Evolutionary conservation across 2,329 filamentous ascomycete genomes (phyloP).

Genomic region (Colletotrichum eremochloae): DNA sequence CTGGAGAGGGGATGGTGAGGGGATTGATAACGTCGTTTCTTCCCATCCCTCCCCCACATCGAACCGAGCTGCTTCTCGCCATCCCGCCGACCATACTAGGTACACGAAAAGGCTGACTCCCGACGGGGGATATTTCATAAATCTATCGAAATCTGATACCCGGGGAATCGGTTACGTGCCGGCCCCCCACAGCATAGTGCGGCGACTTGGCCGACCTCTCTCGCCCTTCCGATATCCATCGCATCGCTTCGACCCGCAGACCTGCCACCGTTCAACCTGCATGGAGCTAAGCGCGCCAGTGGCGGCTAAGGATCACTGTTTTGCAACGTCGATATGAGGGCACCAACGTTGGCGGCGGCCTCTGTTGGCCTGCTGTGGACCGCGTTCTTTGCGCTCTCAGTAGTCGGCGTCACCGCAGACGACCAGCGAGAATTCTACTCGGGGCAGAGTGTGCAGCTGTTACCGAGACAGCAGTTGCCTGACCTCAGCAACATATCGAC

Average conservation of each 20-base stretch:
- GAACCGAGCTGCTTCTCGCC: not conserved
- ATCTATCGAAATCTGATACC: not conserved
- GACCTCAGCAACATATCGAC: constrained; percentile 34
- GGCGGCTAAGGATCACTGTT: not conserved
- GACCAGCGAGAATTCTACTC: not conserved
- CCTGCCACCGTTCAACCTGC: not conserved
- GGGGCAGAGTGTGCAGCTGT: not conserved
- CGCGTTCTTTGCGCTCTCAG: not conserved
- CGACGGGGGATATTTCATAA: too few species aligned
- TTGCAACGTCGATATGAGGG: constrained; percentile 8
- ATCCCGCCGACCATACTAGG: not conserved
- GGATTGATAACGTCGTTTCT: constrained; percentile 31
- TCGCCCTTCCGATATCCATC: too few species aligned
- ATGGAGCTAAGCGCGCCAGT: constrained; percentile 13
- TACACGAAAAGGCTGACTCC: not conserved
- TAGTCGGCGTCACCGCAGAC: not conserved
- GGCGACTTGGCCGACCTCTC: constrained; percentile 21
- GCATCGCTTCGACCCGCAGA: not conserved
- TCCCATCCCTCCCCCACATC: not conserved
- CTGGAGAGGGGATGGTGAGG: not conserved
- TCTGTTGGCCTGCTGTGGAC: constrained; percentile 15
- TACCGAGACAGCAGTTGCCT: constrained; percentile 29
- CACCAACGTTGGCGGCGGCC: constrained; percentile 7
- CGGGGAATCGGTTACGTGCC: constrained; percentile 10
- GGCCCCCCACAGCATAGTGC: not conserved